Percentiles rank a stretch among this genome's conserved stretches.
Conservation (phyloP, 176 grass and related monocot genomes). For the Poa annua region DNA sequence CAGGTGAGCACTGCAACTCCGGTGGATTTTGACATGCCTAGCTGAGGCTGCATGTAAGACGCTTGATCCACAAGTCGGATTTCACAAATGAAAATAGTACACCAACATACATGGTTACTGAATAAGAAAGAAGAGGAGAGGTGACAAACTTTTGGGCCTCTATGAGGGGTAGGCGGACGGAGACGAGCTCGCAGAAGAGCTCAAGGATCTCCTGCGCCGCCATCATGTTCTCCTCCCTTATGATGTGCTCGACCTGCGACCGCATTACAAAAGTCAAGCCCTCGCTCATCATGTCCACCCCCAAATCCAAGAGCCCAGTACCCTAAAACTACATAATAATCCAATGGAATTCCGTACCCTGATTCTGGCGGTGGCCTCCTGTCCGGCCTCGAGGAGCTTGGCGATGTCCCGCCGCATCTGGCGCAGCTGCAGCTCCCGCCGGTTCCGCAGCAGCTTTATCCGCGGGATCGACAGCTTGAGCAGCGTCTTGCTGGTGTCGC, state of each 20-base stretch:
- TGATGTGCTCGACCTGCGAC: conserved; percentile 92
- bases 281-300: neutral
- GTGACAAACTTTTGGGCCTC: conserved; percentile 75
- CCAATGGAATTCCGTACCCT: conserved; percentile 47
- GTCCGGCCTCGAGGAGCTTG: conserved; percentile 91
- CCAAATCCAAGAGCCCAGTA: neutral
- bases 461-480: conserved; percentile 95
- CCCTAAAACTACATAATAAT: neutral
- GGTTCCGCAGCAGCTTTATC: conserved; percentile 95
- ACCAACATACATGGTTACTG: neutral
- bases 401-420: conserved; percentile 98
- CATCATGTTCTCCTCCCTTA: conserved; percentile 98
- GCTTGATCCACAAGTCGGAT: neutral
- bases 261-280: neutral
- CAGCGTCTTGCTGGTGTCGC: conserved; percentile 76
- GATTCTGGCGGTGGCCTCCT: conserved; percentile 95
- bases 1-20: neutral
- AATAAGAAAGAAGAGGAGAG: neutral
- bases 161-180: conserved; percentile 86
- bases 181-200: conserved; percentile 89
- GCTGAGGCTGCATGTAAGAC: neutral
- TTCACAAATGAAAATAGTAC: neutral
- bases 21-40: neutral
- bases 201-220: conserved; percentile 98
- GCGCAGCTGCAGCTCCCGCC: conserved; percentile 90